A percentile compares a stretch with the other conserved stretches of the same genome.
Evolutionary conservation across 306 rosid genomes (phyloP).

Genomic region (Cucurbita maxima): DNA sequence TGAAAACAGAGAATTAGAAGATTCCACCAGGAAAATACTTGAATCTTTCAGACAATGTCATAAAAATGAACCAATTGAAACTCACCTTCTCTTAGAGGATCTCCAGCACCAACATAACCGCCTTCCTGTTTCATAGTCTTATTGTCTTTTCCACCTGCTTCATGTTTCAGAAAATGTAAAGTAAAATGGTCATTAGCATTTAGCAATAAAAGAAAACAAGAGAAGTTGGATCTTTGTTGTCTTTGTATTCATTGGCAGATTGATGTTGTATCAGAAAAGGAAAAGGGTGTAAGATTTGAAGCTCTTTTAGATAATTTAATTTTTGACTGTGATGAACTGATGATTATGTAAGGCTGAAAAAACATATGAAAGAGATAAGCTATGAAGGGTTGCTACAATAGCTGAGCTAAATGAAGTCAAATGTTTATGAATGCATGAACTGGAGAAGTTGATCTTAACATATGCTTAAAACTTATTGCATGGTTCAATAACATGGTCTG

Average conservation of each 20-base stretch:
- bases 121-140: neutral
- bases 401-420: neutral
- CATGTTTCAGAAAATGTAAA: neutral
- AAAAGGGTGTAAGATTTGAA: neutral
- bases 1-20: constrained; percentile 27
- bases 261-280: neutral
- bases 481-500: neutral
- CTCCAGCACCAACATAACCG: neutral
- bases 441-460: neutral
- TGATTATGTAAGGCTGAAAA: neutral
- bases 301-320: neutral
- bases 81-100: neutral
- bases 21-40: constrained; percentile 21
- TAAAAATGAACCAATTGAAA: neutral
- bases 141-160: neutral
- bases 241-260: neutral
- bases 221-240: neutral
- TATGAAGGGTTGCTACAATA: neutral
- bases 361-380: neutral
- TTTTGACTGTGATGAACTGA: neutral
- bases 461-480: neutral
- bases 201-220: neutral
- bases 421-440: neutral
- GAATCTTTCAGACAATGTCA: constrained; percentile 13
- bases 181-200: neutral